Conservation (phyloP, 140 eudicot genomes). For the Anethum foeniculum region DNA sequence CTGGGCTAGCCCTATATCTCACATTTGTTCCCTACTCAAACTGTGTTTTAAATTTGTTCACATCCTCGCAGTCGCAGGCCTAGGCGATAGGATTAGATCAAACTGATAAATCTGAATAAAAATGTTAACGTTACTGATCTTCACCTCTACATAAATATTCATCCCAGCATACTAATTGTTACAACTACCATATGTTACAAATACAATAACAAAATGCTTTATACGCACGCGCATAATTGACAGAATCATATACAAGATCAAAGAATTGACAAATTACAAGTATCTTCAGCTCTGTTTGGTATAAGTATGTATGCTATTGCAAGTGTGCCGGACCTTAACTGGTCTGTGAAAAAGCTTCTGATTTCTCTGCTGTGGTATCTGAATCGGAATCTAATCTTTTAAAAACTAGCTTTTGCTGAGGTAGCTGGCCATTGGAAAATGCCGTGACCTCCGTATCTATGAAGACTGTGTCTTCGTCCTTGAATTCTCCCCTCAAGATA, state of each 20-base stretch:
- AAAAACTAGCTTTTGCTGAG: slow-evolving; percentile 83
- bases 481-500: slow-evolving; percentile 82
- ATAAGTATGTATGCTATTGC: background rate
- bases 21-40: too few species aligned
- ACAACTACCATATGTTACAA: background rate
- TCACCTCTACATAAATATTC: background rate
- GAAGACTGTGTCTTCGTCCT: slow-evolving; percentile 74
- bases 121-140: background rate
- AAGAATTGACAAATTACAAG: slow-evolving; percentile 7
- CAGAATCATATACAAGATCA: slow-evolving; percentile 3
- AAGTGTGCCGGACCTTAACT: slow-evolving; percentile 13
- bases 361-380: slow-evolving; percentile 34
- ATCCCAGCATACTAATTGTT: background rate
- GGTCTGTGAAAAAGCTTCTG: slow-evolving; percentile 45
- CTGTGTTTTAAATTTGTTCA: too few species aligned
- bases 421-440: slow-evolving; percentile 85
- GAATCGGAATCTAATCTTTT: slow-evolving; percentile 32
- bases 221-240: background rate
- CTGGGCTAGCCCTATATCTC: too few species aligned
- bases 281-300: background rate
- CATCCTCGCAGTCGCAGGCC: too few species aligned
- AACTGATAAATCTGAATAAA: too few species aligned
- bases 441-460: slow-evolving; percentile 87
- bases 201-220: background rate
- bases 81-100: background rate